Conservation (phyloP, 768 basidiomycete species). For the Pisolithus sp. region DNA sequence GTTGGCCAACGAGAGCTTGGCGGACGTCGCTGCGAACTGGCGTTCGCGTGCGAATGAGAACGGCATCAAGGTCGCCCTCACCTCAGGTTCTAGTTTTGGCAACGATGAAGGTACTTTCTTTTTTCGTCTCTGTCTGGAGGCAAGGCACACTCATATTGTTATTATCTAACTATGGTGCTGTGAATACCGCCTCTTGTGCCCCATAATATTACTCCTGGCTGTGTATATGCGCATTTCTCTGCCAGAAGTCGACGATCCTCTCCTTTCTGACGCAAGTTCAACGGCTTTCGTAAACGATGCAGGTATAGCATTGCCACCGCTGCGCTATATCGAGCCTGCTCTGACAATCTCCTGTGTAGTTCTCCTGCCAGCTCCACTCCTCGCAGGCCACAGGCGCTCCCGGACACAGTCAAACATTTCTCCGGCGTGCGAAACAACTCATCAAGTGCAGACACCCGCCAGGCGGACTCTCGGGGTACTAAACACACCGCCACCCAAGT, state of each 20-base stretch:
- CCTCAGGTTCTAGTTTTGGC: slow-evolving; percentile 31
- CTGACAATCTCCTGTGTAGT: slow-evolving; percentile 30
- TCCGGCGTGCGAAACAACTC: slow-evolving; percentile 24
- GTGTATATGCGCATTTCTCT: slow-evolving; percentile 36
- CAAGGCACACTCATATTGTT: slow-evolving; percentile 9
- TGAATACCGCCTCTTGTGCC: neutral
- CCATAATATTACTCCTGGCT: slow-evolving; percentile 4
- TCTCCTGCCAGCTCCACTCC: slow-evolving; percentile 52
- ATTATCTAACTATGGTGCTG: slow-evolving; percentile 5
- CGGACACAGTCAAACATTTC: slow-evolving; percentile 51
- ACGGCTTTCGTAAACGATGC: slow-evolving; percentile 44
- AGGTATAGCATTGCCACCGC: slow-evolving; percentile 30
- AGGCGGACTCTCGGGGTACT: slow-evolving; percentile 33
- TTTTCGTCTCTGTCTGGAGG: slow-evolving; percentile 5
- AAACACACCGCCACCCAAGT: slow-evolving; percentile 63
- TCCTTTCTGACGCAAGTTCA: slow-evolving; percentile 44
- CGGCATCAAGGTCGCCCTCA: slow-evolving; percentile 57
- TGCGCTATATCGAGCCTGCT: slow-evolving; percentile 12
- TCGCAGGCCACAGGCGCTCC: slow-evolving; percentile 49
- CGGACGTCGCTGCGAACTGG: slow-evolving; percentile 66
- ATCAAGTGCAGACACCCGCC: slow-evolving; percentile 24
- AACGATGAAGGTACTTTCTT: slow-evolving; percentile 44
- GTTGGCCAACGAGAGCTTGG: slow-evolving; percentile 41
- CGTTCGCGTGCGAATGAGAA: slow-evolving; percentile 64
- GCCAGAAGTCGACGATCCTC: slow-evolving; percentile 41